Percentiles rank a stretch among this genome's conserved stretches.
Conservation (phyloP, 1,139 yeast species). For the Protomyces macrosporus region DNA sequence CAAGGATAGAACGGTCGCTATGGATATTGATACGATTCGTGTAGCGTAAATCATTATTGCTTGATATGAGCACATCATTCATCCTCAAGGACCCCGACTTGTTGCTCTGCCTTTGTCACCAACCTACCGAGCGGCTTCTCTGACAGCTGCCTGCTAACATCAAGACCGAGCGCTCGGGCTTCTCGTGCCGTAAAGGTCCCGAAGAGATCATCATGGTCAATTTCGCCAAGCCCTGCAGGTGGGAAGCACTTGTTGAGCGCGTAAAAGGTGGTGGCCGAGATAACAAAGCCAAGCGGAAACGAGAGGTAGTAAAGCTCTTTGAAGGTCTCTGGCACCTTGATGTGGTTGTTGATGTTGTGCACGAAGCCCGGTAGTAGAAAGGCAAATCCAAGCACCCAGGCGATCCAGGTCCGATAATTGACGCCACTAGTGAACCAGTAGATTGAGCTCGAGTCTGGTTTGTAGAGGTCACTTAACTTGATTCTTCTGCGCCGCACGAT, state of each 20-base stretch:
- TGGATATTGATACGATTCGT: too few species aligned
- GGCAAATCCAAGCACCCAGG: constrained; percentile 65
- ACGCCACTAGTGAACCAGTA: constrained; percentile 56
- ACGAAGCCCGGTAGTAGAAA: constrained; percentile 64
- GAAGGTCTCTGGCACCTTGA: constrained; percentile 1
- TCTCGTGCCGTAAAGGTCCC: constrained; percentile 37
- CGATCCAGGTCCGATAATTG: constrained; percentile 71
- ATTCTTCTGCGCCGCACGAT: constrained; percentile 38
- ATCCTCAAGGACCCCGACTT: too few species aligned
- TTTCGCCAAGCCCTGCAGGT: constrained; percentile 38
- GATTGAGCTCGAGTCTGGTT: constrained; percentile 43
- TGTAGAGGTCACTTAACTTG: constrained; percentile 54
- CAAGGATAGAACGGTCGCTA: too few species aligned
- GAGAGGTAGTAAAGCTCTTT: constrained; percentile 12
- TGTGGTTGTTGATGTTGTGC: constrained; percentile 1
- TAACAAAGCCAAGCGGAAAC: constrained; percentile 39
- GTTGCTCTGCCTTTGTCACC: too few species aligned
- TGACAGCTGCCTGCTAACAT: too few species aligned
- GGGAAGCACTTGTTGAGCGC: constrained; percentile 42
- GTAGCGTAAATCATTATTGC: too few species aligned
- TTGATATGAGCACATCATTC: too few species aligned
- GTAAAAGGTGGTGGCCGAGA: constrained; percentile 43
- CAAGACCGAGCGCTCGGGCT: constrained; percentile 30
- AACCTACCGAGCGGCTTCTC: too few species aligned
- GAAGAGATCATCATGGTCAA: constrained; percentile 43